Conservation (phyloP, 768 basidiomycete genomes). For the Nidularia sp. region DNA sequence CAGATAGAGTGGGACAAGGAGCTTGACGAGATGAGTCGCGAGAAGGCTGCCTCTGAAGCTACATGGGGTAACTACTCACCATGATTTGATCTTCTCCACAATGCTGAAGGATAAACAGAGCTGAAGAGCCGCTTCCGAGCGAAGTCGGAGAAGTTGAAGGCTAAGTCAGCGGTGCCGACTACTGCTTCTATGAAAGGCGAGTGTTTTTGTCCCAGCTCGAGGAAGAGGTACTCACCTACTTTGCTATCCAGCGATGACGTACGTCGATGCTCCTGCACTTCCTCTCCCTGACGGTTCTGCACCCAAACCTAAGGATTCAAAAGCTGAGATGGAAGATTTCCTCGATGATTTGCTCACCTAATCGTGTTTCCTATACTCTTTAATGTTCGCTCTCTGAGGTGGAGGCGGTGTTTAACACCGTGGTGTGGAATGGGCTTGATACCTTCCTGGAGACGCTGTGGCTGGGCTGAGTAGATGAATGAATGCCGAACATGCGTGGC, state of each 20-base stretch:
- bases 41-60: constrained; percentile 74
- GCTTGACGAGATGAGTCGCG: constrained; percentile 61
- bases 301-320: constrained; percentile 33
- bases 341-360: constrained; percentile 56
- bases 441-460: no score
- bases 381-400: no score
- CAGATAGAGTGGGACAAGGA: constrained; percentile 66
- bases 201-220: no score
- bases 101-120: constrained; percentile 29
- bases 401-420: no score
- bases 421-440: no score
- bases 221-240: no score
- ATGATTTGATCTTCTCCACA: neutral
- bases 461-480: no score
- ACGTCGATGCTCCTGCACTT: constrained; percentile 48
- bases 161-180: constrained; percentile 19
- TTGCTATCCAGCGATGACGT: neutral
- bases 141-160: constrained; percentile 44
- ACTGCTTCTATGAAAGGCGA: no score
- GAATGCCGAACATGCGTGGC: no score
- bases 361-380: neutral
- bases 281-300: constrained; percentile 27
- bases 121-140: constrained; percentile 56
- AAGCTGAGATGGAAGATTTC: constrained; percentile 66
- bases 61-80: constrained; percentile 50